These are phyloP conservation scores for Byssoonygena ceratinophila DNA, from an alignment of 2,329 filamentous ascomycete genomes.

Conservation along the genomic window DNA sequence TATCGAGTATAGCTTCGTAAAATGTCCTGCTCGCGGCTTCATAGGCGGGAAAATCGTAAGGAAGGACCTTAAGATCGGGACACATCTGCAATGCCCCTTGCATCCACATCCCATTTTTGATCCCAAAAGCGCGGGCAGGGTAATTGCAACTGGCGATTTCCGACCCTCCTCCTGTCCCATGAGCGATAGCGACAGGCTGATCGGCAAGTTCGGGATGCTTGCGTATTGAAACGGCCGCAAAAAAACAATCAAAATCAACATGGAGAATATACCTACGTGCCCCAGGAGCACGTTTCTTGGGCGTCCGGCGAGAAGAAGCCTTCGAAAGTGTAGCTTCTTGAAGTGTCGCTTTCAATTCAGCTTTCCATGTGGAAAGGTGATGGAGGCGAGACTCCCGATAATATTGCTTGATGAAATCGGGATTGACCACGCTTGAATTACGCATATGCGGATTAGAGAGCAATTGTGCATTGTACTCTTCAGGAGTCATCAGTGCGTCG, in stretches of 20 bases:
- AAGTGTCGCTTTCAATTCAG: constrained; percentile 78
- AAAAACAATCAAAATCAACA: constrained; percentile 97
- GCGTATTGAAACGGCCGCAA: constrained; percentile 81
- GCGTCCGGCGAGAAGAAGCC: constrained; percentile 34
- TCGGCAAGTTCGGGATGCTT: constrained; percentile 62
- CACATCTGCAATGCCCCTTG: constrained; percentile 74
- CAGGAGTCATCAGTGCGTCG: constrained; percentile 56
- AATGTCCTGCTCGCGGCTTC: constrained; percentile 83
- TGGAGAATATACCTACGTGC: constrained; percentile 77
- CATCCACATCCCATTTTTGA: constrained; percentile 99
- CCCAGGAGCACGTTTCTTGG: constrained; percentile 49
- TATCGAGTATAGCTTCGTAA: constrained; percentile 69
- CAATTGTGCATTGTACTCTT: constrained; percentile 82
- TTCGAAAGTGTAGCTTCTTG: constrained; percentile 70
- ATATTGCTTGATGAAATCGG: constrained; percentile 85
- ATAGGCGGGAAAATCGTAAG: constrained; percentile 91
- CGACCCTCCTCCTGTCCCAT: constrained; percentile 71
- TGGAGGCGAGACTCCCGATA: constrained; percentile 92
- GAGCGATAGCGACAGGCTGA: constrained; percentile 80
- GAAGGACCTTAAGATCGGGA: constrained; percentile 75
- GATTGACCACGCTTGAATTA: constrained; percentile 84
- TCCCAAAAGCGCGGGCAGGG: constrained; percentile 67
- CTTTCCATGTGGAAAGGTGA: constrained; percentile 93
- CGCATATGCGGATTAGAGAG: constrained; percentile 74
- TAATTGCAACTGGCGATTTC: constrained; percentile 99